Evolutionary conservation across 2,329 filamentous ascomycete genomes (phyloP).

Genomic region (Claviceps sp.): DNA sequence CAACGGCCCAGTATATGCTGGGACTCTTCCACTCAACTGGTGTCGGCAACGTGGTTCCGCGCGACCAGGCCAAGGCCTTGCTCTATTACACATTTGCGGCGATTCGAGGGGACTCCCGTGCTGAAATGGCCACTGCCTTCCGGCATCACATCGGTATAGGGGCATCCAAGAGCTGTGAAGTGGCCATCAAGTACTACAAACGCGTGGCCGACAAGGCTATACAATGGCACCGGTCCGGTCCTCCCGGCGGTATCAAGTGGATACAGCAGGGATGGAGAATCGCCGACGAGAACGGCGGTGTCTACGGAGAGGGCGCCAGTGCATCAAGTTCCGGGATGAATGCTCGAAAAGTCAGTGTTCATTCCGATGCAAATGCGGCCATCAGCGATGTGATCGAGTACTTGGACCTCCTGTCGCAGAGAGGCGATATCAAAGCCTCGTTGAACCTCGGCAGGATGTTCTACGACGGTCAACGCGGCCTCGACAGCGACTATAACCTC

Average conservation of each 20-base stretch:
- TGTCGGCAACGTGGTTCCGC: constrained; percentile 64
- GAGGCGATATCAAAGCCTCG: constrained; percentile 77
- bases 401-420: constrained; percentile 76
- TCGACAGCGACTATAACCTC: constrained; percentile 58
- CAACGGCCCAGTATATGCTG: constrained; percentile 88
- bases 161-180: constrained; percentile 73
- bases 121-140: constrained; percentile 88
- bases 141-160: constrained; percentile 77
- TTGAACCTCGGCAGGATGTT: constrained; percentile 76
- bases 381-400: constrained; percentile 94
- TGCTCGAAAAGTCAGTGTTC: constrained; percentile 57
- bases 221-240: constrained; percentile 73
- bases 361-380: constrained; percentile 71
- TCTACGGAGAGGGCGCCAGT: constrained; percentile 92
- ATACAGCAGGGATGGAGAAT: constrained; percentile 69
- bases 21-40: constrained; percentile 94
- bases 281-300: constrained; percentile 79
- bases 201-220: constrained; percentile 88
- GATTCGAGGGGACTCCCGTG: constrained; percentile 64
- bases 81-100: constrained; percentile 93
- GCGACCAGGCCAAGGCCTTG: constrained; percentile 81
- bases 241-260: constrained; percentile 74
- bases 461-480: constrained; percentile 69
- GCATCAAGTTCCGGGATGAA: constrained; percentile 76
- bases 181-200: constrained; percentile 80